Conservation (phyloP, 2,329 filamentous ascomycete genomes). For the Akanthomyces uredinophilus region DNA sequence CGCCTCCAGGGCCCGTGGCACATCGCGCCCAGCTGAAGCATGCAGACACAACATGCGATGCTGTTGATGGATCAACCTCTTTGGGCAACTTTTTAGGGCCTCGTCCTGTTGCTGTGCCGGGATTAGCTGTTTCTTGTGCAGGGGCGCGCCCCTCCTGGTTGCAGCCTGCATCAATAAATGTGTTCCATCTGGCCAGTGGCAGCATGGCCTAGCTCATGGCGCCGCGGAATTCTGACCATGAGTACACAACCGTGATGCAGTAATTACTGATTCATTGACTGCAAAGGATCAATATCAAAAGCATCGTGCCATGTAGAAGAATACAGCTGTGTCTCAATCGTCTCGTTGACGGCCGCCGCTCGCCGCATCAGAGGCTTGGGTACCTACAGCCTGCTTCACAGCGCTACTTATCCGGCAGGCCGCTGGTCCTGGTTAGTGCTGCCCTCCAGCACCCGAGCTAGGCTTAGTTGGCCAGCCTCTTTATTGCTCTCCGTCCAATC, state of each 20-base stretch:
- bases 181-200: not conserved
- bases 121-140: not conserved
- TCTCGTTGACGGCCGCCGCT: not conserved
- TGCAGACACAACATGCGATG: not conserved
- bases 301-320: too few species aligned
- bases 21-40: not conserved
- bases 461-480: not conserved
- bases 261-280: too few species aligned
- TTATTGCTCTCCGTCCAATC: not conserved
- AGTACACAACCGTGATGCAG: not conserved
- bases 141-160: not conserved
- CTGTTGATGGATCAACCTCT: not conserved
- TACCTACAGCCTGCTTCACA: not conserved
- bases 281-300: too few species aligned
- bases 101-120: not conserved
- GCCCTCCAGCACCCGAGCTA: not conserved
- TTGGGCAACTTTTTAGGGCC: conserved; percentile 7
- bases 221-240: not conserved
- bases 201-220: not conserved
- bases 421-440: not conserved
- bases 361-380: not conserved
- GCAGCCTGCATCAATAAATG: not conserved
- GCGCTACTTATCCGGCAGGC: not conserved
- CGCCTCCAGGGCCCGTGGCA: not conserved
- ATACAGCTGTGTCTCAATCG: too few species aligned